Evolutionary conservation across 169 alveolate species (phyloP).

Genomic region (Babesia bigemina): DNA sequence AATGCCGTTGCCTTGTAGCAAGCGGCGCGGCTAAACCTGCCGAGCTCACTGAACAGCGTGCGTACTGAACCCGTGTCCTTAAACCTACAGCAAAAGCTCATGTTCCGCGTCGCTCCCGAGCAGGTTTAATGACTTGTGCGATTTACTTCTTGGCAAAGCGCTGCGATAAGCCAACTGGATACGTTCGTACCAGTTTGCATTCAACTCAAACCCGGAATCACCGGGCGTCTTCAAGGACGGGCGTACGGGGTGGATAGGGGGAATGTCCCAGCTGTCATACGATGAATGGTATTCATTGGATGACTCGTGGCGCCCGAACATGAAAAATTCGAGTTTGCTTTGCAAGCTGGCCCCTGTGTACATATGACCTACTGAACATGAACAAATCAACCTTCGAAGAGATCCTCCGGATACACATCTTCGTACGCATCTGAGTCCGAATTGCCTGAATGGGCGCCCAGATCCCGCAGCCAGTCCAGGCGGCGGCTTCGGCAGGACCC

Average conservation of each 20-base stretch:
- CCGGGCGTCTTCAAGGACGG: slow-evolving; percentile 28
- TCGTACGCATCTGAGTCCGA: slow-evolving; percentile 8
- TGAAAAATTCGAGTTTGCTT: slow-evolving; percentile 12
- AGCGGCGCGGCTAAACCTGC: slow-evolving; percentile 36
- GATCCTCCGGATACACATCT: slow-evolving; percentile 46
- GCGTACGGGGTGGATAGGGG: slow-evolving; percentile 51
- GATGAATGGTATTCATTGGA: neutral
- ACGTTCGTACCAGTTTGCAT: slow-evolving; percentile 66
- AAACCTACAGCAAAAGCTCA: slow-evolving; percentile 39
- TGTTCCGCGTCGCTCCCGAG: slow-evolving; percentile 55
- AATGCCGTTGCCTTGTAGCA: slow-evolving; percentile 27
- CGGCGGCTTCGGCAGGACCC: slow-evolving; percentile 21
- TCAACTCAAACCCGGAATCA: slow-evolving; percentile 19
- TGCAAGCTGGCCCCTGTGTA: slow-evolving; percentile 17
- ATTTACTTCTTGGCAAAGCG: slow-evolving; percentile 16
- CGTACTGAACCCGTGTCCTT: neutral
- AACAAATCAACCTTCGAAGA: slow-evolving; percentile 20
- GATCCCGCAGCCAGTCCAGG: slow-evolving; percentile 27
- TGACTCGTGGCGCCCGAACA: slow-evolving; percentile 27
- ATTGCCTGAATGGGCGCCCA: neutral
- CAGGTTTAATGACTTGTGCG: slow-evolving; percentile 2
- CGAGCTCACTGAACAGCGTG: slow-evolving; percentile 44
- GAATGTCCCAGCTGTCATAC: slow-evolving; percentile 61
- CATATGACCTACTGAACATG: neutral
- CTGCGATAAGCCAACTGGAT: slow-evolving; percentile 54